Evolutionary conservation across 1,284 basidiomycete species (phyloP).

Genomic region (Pascua guehoae): DNA sequence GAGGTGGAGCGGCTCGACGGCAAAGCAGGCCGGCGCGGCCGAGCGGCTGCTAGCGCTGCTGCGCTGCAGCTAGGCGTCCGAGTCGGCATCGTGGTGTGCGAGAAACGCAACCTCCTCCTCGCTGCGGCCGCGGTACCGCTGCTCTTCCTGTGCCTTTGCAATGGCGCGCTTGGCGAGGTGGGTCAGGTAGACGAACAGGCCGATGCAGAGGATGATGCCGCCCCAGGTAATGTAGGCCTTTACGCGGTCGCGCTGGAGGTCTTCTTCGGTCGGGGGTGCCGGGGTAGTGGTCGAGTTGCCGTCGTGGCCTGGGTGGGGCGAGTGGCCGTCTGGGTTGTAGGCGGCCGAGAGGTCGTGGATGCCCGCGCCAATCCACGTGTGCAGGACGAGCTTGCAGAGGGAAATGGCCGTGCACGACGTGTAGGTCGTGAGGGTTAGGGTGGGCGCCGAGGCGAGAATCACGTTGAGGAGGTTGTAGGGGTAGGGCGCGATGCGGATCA

Average conservation of each 20-base stretch:
- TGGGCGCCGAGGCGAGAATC: slow-evolving; percentile 52
- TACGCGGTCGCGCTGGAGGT: slow-evolving; percentile 25
- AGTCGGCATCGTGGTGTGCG: neutral
- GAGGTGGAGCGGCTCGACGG: no score
- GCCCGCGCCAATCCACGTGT: slow-evolving; percentile 42
- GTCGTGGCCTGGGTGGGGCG: neutral
- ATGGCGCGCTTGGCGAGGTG: slow-evolving; percentile 50
- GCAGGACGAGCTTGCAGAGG: slow-evolving; percentile 51
- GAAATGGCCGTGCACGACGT: slow-evolving; percentile 52
- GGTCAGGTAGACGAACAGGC: slow-evolving; percentile 53
- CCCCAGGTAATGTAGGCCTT: slow-evolving; percentile 38
- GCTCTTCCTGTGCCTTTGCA: slow-evolving; percentile 33
- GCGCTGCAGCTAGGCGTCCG: neutral
- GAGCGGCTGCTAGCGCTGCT: no score
- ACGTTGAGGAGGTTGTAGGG: slow-evolving; percentile 56
- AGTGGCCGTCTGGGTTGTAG: slow-evolving; percentile 3
- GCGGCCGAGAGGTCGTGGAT: slow-evolving; percentile 37
- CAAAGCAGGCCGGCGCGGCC: no score
- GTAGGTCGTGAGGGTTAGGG: slow-evolving; percentile 51
- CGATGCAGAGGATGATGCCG: slow-evolving; percentile 48
- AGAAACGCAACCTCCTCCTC: slow-evolving; percentile 22
- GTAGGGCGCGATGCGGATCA: slow-evolving; percentile 54
- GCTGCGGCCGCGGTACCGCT: slow-evolving; percentile 7
- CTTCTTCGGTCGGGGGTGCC: slow-evolving; percentile 3
- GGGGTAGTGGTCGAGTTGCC: neutral